These are phyloP conservation scores for Mycena chlorophos DNA, from an alignment of 768 basidiomycete species.

Conservation along the genomic window DNA sequence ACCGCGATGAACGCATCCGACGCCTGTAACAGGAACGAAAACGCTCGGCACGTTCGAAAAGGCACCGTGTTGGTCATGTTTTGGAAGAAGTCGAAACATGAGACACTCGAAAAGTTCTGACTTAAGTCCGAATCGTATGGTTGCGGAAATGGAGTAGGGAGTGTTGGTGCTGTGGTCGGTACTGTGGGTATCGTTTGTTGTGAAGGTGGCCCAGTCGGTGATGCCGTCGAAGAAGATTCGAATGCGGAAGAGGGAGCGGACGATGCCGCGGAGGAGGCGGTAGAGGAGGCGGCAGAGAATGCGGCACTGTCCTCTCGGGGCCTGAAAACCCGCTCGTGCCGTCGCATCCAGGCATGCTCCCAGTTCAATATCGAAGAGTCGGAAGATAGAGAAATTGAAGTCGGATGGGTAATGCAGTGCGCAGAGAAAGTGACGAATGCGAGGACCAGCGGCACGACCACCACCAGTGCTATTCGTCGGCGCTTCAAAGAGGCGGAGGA, in stretches of 20 bases:
- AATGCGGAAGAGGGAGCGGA: slow-evolving; percentile 19
- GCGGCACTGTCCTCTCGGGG: slow-evolving; percentile 39
- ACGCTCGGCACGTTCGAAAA: slow-evolving; percentile 76
- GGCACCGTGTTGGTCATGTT: slow-evolving; percentile 66
- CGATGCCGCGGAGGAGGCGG: slow-evolving; percentile 12
- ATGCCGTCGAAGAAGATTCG: slow-evolving; percentile 11
- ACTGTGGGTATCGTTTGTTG: slow-evolving; percentile 44
- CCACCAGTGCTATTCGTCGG: slow-evolving; percentile 46
- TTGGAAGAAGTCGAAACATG: slow-evolving; percentile 69
- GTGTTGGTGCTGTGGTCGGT: slow-evolving; percentile 47
- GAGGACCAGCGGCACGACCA: slow-evolving; percentile 58
- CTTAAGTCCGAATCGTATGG: slow-evolving; percentile 65
- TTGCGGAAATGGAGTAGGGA: slow-evolving; percentile 80
- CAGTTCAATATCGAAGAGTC: slow-evolving; percentile 27
- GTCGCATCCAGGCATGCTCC: slow-evolving; percentile 30
- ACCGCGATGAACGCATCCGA: slow-evolving; percentile 60
- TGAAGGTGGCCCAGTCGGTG: slow-evolving; percentile 23
- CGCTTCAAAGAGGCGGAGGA: slow-evolving; percentile 28
- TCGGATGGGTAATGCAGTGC: slow-evolving; percentile 50
- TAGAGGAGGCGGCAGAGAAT: slow-evolving; percentile 14
- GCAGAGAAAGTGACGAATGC: slow-evolving; percentile 54
- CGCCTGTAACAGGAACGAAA: slow-evolving; percentile 61
- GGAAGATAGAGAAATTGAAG: slow-evolving; percentile 43
- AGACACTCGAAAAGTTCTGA: slow-evolving; percentile 62
- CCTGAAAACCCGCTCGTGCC: slow-evolving; percentile 36